Evolutionary conservation across 441 rosid species (phyloP), one percentile per base, ranked within the genome.

Genomic region (Erodium trifolium): DNA sequence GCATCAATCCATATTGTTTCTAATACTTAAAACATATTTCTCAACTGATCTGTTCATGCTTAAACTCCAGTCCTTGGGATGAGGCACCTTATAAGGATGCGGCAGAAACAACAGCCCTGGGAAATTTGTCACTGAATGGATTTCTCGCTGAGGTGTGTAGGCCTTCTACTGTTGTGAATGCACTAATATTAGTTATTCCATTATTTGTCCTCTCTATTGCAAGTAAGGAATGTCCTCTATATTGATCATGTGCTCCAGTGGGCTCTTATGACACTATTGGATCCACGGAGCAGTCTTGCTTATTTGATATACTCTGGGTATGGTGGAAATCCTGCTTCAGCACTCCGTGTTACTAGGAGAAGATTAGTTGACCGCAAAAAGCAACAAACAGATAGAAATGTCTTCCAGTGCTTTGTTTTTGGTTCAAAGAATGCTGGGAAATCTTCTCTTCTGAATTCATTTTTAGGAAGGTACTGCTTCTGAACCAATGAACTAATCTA

Each of bases 351-450:
- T 72, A 85, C 91, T 19, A 80, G 77, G 81, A 83, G 82, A 71
- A 84, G 85, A 81, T 77, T 82, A 71, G 67, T 73, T 55, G 90
- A 88, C 76, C 85, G 86, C 63, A 88, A 86, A 87, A 86, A 86
- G 81, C 87, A 84, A 72, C 84, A 64, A 71, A 80, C 87, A 72
- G 87, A 85, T 49, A 81, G 88, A 81, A 84, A 82, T 73, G 86
- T 88, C 69, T 80, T 85, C 70, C 84, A 76, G 67, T 82, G 94
- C 81, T 82, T 71, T 75, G 88, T 88, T 79, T 85, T 88, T 78
- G 94, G 91, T 67, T 86, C 94, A 18, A 77, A 78, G 72, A 84
- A 75, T 19, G 80, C 94, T 55, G 91, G 94, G 70, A 86, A 88
- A 78, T 84, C 91, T 71, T 79, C 87, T 18, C 67, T 88, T 34